Base-by-base conservation (phyloP, 495 filamentous ascomycete genomes). In the Talaromyces nanjingensis region DNA sequence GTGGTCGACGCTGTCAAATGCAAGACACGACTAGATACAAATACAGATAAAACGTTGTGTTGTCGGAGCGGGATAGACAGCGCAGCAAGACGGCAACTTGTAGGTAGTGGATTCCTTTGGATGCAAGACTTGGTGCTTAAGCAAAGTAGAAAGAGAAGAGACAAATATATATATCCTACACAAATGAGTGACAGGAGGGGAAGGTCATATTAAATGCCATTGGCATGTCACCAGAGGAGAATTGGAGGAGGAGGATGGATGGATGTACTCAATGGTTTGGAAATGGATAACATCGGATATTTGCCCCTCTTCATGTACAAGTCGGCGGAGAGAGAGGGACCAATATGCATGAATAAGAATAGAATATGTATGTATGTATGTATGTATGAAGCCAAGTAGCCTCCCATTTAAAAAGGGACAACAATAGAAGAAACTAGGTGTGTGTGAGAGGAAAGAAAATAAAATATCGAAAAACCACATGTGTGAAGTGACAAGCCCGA, bases 401-500 rank as follows among this genome's bases (percentile, higher is more conserved):
- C 22, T 14, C 53, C 27, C 22, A 56, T 56, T 29, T 56, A 56
- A 22, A 27, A 8, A 7, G 24, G 12, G 27, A 56, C 53, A 56
- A 56, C 53, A 56, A 22, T 29, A 29, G 27, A 56, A 27, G 22
- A 29, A 29, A 54, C 4, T 20, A 20, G 49, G 24, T 6, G 18
- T 31, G 16, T 60, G 57, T 22, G 34, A 22, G 57, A 42, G 16
- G 12, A 9, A 60, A 60, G 67, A 59, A 62, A 59, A 63, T 55
- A 47, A 65, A 61, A 62, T 63, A 52, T 55, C 47, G 18, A 20
- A 59, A 59, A 24, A 9, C 1, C n/a, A 59, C 29, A 59, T 33
- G n/a, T 24, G 56, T n/a, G n/a, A 76, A 72, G 74, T 20, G 45
- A 49, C 45, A 49, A 20, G 66, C n/a, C 39, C 18, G 39, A 45